Conservation (phyloP, 805 yeast species). For the Zygotorulaspora sp. region DNA sequence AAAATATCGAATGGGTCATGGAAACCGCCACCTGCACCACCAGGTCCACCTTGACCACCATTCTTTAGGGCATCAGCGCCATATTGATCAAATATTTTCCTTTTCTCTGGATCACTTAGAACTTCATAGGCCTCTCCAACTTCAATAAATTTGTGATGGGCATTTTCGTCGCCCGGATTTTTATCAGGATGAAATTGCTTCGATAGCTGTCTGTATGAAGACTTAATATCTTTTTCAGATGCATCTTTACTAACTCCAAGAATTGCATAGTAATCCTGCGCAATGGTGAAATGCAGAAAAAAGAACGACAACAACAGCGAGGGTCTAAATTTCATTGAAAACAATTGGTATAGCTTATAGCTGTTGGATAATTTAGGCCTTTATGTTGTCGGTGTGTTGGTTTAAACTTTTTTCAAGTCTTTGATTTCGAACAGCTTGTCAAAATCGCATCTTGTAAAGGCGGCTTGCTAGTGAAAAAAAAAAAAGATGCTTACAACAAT, state of each 20-base stretch:
- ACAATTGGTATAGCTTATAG: too few relatives aligned
- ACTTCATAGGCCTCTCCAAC: conserved; percentile 93
- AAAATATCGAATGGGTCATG: conserved; percentile 37
- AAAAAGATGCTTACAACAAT: too few relatives aligned
- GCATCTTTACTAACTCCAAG: conserved; percentile 70
- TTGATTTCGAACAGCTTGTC: conserved; percentile 9
- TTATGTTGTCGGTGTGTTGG: too few relatives aligned
- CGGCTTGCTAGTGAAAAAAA: too few relatives aligned
- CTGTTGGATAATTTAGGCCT: too few relatives aligned
- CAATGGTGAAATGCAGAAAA: conserved; percentile 21
- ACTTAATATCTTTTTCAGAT: conserved; percentile 73
- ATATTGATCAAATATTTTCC: conserved; percentile 61
- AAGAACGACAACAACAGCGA: conserved; percentile 9
- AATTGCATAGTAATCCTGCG: conserved; percentile 51
- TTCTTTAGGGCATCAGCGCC: conserved; percentile 72
- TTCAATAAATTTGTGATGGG: conserved; percentile 82
- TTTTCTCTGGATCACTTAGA: conserved; percentile 65
- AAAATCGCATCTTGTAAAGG: conserved; percentile 1
- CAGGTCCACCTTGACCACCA: conserved; percentile 49
- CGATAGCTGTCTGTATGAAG: conserved; percentile 76
- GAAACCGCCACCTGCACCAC: conserved; percentile 36
- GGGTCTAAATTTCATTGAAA: conserved; percentile 8
- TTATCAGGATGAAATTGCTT: conserved; percentile 94
- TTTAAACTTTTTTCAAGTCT: too few relatives aligned
- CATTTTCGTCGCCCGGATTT: conserved; percentile 75